phyloP scores from a whole-genome alignment of 345 rosid genomes.

The Populus euphratica region DNA sequence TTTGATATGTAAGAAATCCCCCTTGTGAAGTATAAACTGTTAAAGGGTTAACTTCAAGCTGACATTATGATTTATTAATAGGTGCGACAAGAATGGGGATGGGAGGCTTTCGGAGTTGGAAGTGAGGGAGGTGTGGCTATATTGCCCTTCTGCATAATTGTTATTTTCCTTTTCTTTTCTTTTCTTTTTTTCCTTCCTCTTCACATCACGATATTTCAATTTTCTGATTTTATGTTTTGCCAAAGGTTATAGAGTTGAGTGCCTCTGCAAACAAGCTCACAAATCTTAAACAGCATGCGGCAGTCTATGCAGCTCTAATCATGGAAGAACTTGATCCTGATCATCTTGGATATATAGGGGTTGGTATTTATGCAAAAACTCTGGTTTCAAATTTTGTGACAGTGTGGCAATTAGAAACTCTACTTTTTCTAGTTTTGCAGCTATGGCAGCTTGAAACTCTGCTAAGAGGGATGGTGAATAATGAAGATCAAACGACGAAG shows the following conservation, averaged over 20 bases:
- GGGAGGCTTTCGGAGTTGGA: conserved; percentile 84
- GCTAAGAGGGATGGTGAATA: conserved; percentile 65
- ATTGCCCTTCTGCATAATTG: background rate
- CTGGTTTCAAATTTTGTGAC: background rate
- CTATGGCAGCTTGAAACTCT: conserved; percentile 91
- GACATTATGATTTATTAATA: conserved; percentile 17
- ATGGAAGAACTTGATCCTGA: conserved; percentile 99
- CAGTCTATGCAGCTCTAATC: conserved; percentile 68
- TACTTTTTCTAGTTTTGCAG: conserved; percentile 32
- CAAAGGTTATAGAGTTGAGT: conserved; percentile 72
- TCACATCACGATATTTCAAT: background rate
- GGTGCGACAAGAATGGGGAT: conserved; percentile 98
- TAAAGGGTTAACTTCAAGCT: background rate
- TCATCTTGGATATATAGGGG: conserved; percentile 87
- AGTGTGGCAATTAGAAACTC: background rate
- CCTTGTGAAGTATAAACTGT: background rate
- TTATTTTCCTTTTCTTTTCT: background rate
- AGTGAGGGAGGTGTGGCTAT: conserved; percentile 64
- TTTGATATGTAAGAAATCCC: conserved; percentile 71
- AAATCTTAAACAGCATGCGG: conserved; percentile 65
- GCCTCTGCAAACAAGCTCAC: conserved; percentile 84
- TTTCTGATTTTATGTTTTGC: conserved; percentile 8
- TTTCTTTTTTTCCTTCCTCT: background rate
- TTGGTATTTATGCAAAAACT: conserved; percentile 12
- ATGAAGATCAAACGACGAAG: conserved; percentile 34